These are phyloP conservation scores for Oryza glumipatula DNA, from an alignment of 176 grass and related monocot species.

Conservation along the genomic window DNA sequence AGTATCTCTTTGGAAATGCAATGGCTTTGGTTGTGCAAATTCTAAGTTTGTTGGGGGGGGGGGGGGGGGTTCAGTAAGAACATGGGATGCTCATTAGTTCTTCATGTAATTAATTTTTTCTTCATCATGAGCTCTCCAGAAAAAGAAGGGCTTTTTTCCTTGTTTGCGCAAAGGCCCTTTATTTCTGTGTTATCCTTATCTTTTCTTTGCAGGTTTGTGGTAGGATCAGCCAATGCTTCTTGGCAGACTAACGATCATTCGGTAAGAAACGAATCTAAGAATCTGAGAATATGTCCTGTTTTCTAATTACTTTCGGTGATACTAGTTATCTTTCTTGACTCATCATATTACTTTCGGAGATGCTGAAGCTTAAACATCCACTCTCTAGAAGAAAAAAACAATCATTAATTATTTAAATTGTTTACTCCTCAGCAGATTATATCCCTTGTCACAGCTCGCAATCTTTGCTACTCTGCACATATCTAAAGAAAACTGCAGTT, in stretches of 20 bases:
- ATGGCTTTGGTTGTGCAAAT: not conserved
- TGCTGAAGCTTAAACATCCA: not conserved
- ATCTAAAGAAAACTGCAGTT: too few relatives aligned
- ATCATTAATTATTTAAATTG: not conserved
- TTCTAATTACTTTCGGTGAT: not conserved
- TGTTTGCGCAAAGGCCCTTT: not conserved
- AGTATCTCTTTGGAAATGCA: not conserved
- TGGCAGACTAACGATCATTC: conserved; percentile 46
- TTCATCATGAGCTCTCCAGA: not conserved
- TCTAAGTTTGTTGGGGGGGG: not conserved
- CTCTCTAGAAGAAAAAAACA: not conserved
- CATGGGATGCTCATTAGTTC: not conserved
- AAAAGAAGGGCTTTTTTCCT: not conserved
- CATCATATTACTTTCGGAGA: not conserved
- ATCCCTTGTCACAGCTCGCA: not conserved
- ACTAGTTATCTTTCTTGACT: not conserved
- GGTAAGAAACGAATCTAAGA: conserved; percentile 42
- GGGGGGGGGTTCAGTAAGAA: not conserved
- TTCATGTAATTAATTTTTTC: not conserved
- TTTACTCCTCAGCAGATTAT: not conserved
- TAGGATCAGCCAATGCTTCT: conserved; percentile 55
- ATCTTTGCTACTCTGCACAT: too few relatives aligned
- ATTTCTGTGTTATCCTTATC: not conserved
- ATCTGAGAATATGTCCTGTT: not conserved
- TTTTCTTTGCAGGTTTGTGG: conserved; percentile 57